Base-by-base conservation (phyloP, 495 filamentous ascomycete species). In the Xylaria bambusicola region DNA sequence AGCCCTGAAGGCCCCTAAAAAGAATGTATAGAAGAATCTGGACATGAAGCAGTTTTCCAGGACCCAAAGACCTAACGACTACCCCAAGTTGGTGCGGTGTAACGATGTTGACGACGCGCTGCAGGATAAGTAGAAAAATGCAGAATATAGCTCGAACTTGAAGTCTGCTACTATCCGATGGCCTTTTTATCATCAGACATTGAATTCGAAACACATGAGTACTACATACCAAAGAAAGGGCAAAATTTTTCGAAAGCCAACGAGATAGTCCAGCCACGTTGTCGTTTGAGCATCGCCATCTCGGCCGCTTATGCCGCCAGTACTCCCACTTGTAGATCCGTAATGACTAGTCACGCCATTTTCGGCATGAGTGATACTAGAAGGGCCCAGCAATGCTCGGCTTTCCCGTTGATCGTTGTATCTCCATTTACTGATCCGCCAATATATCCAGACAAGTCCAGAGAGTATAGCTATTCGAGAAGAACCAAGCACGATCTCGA, bases 1-100 rank as follows among this genome's bases (percentile, higher is more conserved):
- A 77, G 71, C 90, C 84, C 70, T 93, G 90, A 27, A 92, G 76
- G 70, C 90, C 84, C 12, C 87, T 80, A 62, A 81, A 89, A 24
- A 52, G 20, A 7, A 92, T 86, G 63, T 90, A 91, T 13, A 92
- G 56, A 41, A 80, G 80, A 54, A 93, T 92, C 12, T 71, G 64
- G 38, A 64, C 61, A 2, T 46, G 35, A 3, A 38, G 42, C 21
- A 47, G 12, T 12, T 52, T 27, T 3, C 42, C 42, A 31, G 52
- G 18, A 9, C 81, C 73, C 26, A 92, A 76, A 13, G 78, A 76
- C 61, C 83, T 71, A 29, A 84, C 88, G 56, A 93, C 88, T 8
- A 71, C 65, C 26, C 84, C 86, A 15, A 90, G 72, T 60, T 90
- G 86, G 48, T 77, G 55, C 13, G 88, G 89, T 1, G 90, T 85